Conservation (phyloP, 257 asterid genomes). For the Galeopsis tetrahit region DNA sequence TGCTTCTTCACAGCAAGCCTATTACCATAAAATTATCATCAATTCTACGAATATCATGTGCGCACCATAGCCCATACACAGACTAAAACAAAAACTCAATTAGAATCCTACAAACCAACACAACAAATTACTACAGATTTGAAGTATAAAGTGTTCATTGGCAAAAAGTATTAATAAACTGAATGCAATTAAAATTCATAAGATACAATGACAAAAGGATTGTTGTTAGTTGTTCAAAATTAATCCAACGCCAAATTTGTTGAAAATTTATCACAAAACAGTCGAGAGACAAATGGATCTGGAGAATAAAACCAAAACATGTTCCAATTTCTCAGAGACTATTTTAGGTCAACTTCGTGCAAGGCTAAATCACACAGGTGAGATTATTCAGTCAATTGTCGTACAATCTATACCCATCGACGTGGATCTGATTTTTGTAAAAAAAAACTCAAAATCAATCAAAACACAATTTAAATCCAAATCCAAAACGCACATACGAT, state of each 20-base stretch:
- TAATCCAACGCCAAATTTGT: background rate
- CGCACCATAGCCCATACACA: background rate
- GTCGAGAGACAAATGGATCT: background rate
- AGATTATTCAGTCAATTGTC: background rate
- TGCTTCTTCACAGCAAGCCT: slow-evolving; percentile 70
- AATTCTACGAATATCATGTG: background rate
- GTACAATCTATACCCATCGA: background rate
- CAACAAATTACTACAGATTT: background rate
- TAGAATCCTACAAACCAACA: background rate
- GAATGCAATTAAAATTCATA: background rate
- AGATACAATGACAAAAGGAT: background rate
- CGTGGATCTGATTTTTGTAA: background rate
- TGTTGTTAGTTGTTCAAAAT: background rate
- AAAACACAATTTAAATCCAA: background rate
- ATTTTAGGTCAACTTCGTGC: background rate
- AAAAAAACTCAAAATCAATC: background rate
- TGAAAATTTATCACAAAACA: background rate
- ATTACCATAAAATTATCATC: slow-evolving; percentile 24
- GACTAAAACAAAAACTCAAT: background rate
- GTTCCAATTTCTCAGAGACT: background rate
- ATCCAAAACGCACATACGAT: background rate
- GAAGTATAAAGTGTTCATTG: background rate
- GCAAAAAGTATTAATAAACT: background rate
- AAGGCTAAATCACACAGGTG: background rate
- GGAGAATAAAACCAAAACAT: background rate